A percentile compares a stretch with the other conserved stretches of the same genome.
Evolutionary conservation across 2,329 filamentous ascomycete species (phyloP).

Genomic region (Verruconis gallopava): DNA sequence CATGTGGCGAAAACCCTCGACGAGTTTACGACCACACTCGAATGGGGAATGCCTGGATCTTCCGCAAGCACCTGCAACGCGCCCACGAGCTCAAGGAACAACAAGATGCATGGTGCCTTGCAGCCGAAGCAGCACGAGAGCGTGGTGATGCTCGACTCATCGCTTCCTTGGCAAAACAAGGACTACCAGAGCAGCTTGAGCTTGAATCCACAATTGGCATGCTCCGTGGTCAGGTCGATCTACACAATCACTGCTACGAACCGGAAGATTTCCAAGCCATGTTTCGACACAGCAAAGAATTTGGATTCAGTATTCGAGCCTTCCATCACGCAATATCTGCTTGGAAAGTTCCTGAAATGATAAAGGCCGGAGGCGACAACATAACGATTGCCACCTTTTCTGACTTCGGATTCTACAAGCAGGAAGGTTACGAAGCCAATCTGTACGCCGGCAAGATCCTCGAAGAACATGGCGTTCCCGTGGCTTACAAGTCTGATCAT

Average conservation of each 20-base stretch:
- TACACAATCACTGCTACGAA: constrained; percentile 63
- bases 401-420: constrained; percentile 62
- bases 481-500: constrained; percentile 56
- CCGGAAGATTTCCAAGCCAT: constrained; percentile 56
- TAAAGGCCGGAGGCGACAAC: constrained; percentile 22
- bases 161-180: constrained; percentile 1
- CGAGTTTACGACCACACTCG: constrained; percentile 48
- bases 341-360: constrained; percentile 49
- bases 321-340: constrained; percentile 61
- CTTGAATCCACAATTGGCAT: constrained; percentile 53
- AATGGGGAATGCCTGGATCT: constrained; percentile 56
- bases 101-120: constrained; percentile 56
- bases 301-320: constrained; percentile 51
- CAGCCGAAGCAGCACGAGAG: constrained; percentile 40
- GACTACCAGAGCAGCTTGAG: constrained; percentile 45
- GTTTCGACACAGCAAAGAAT: constrained; percentile 59
- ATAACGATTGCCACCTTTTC: constrained; percentile 49
- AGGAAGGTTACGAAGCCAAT: constrained; percentile 51
- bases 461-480: constrained; percentile 50
- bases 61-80: constrained; percentile 54
- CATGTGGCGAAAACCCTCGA: constrained; percentile 59
- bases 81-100: constrained; percentile 42
- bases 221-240: constrained; percentile 51
- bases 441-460: constrained; percentile 55
- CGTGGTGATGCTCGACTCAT: constrained; percentile 37